Percentiles rank a stretch among this genome's conserved stretches.
Conservation (phyloP, 1,284 basidiomycete species). For the Sanghuangporus weigelae region DNA sequence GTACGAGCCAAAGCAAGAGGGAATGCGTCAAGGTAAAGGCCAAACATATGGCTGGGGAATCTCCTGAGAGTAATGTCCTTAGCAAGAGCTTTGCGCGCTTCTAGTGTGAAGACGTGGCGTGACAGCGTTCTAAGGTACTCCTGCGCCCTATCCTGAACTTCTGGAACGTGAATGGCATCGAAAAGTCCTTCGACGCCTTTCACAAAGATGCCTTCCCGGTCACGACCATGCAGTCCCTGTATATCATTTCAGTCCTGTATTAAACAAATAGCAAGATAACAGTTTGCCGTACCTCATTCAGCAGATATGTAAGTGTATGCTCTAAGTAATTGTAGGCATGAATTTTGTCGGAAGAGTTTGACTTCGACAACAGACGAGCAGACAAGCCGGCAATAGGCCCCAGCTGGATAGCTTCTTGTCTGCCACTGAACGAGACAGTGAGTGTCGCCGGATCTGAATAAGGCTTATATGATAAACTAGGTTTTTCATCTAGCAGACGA, state of each 20-base stretch:
- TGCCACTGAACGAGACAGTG: slow-evolving; percentile 71
- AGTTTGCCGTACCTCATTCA: slow-evolving; percentile 63
- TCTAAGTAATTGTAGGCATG: slow-evolving; percentile 82
- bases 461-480: slow-evolving; percentile 67
- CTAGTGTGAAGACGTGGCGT: slow-evolving; percentile 60
- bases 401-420: slow-evolving; percentile 66
- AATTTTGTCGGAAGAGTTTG: slow-evolving; percentile 56
- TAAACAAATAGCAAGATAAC: not conserved
- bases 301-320: slow-evolving; percentile 63
- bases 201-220: slow-evolving; percentile 72
- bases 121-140: slow-evolving; percentile 65
- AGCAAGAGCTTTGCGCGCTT: slow-evolving; percentile 52
- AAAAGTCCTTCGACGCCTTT: slow-evolving; percentile 74
- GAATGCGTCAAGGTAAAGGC: slow-evolving; percentile 74
- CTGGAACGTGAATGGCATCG: slow-evolving; percentile 69
- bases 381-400: slow-evolving; percentile 73
- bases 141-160: slow-evolving; percentile 66
- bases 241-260: not conserved
- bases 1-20: slow-evolving; percentile 68
- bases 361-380: slow-evolving; percentile 57
- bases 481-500: slow-evolving; percentile 80
- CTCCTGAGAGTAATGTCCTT: slow-evolving; percentile 51
- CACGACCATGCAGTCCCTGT: slow-evolving; percentile 69
- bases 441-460: slow-evolving; percentile 67
- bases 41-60: slow-evolving; percentile 56